These are phyloP conservation scores for Ustilago tritici DNA, from an alignment of 1,284 basidiomycete genomes.

Conservation along the genomic window DNA sequence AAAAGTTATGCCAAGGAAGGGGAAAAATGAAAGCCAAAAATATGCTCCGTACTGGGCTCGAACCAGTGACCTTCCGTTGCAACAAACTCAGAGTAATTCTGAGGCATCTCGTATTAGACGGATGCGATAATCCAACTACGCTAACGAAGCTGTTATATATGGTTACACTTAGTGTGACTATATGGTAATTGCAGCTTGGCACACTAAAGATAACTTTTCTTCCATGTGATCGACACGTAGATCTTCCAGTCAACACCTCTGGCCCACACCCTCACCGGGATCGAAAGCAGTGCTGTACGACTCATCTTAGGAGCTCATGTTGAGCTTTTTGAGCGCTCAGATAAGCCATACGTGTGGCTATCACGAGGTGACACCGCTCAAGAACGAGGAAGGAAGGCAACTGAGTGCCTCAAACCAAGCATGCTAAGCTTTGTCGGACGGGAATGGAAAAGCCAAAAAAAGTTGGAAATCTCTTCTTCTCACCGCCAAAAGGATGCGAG, in stretches of 20 bases:
- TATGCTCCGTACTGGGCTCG: conserved; percentile 55
- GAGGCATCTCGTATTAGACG: conserved; percentile 44
- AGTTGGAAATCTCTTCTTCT: conserved; percentile 18
- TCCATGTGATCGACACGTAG: conserved; percentile 11
- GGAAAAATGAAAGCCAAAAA: conserved; percentile 11
- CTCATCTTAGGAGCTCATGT: too few species aligned
- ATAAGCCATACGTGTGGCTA: not conserved
- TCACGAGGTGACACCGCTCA: not conserved
- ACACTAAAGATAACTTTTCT: not conserved
- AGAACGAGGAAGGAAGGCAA: not conserved
- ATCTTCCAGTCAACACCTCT: not conserved
- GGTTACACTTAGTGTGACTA: not conserved
- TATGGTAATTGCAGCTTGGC: not conserved
- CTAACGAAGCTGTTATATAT: conserved; percentile 31
- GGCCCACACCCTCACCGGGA: too few species aligned
- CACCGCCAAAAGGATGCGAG: conserved; percentile 1
- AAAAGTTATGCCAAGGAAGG: too few species aligned
- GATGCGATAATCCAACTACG: conserved; percentile 54
- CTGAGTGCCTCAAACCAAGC: not conserved
- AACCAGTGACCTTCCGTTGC: conserved; percentile 59
- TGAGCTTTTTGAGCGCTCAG: too few species aligned
- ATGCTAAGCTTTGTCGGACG: conserved; percentile 27
- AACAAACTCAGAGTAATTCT: conserved; percentile 21
- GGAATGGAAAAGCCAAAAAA: conserved; percentile 4
- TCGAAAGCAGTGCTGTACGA: too few species aligned